Evolutionary conservation across 768 basidiomycete species (phyloP), one percentile per base, ranked within the genome.

Genomic region (Mrakia blollopis): DNA sequence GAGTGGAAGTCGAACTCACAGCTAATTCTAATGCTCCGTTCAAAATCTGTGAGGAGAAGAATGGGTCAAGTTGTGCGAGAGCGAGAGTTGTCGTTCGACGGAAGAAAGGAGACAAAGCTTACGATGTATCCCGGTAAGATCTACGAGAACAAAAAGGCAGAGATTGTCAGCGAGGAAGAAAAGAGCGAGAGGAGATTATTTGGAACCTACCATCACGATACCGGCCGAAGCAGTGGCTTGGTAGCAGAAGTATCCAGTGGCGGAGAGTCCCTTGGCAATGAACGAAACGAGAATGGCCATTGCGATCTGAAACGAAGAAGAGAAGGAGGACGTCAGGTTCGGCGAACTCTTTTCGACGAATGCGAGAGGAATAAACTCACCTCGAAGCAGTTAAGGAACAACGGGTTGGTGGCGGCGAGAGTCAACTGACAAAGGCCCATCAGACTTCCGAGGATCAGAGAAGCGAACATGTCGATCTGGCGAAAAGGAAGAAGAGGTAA

Each of bases 221-320:
- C 68, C 73, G 5, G 77, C 65, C n/a, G 77, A 78, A 13, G 77
- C 73, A 9, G 67, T 30, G 3, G 72, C 68, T 28, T 73, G 63
- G 35, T 78, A 78, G 69, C 77, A 78, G 72, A 78, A 78, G 67
- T 70, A 62, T 4, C 77, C 77, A 2, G 77, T 62, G 1, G 65
- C 54, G 3, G 67, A 50, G 3, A 78, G 73, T 1, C 67, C 77
- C 37, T 78, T 78, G 30, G 77, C 77, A 30, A 74, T 28, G 50
- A 78, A 78, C 9, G 72, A 74, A 18, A 75, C 54, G 44, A 78
- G 54, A 69, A 78, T 74, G n/a, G 77, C 77, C 73, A 78, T 74
- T 2, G 77, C 63, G 69, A 78, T 78, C 77, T 78, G 71, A 13
- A 23, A 41, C 0, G 32, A 5, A 3, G 10, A 60, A 41, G 21